These are phyloP conservation scores for Brassica carinata DNA, from an alignment of 345 rosid species.

Conservation along the genomic window DNA sequence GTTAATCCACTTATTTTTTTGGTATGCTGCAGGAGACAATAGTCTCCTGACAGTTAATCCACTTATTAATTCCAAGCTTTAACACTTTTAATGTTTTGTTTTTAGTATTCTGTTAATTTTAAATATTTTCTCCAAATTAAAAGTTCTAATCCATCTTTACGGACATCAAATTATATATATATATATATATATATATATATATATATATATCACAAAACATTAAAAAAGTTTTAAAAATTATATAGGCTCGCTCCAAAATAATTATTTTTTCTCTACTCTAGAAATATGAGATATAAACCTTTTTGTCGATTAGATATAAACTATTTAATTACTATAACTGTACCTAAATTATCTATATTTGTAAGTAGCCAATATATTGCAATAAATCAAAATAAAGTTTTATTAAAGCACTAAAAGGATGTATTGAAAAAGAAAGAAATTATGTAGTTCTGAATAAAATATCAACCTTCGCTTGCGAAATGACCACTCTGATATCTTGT, in stretches of 20 bases:
- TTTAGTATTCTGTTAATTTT: not conserved
- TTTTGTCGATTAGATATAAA: not conserved
- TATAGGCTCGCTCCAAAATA: too few species aligned
- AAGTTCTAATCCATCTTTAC: not conserved
- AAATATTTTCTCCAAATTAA: not conserved
- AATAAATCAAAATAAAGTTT: not conserved
- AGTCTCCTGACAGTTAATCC: conserved; percentile 23
- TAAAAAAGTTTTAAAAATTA: too few species aligned
- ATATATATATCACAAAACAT: too few species aligned
- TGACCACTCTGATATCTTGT: too few species aligned
- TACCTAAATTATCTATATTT: not conserved
- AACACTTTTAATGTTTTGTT: not conserved
- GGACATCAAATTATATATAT: not conserved
- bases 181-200: not conserved
- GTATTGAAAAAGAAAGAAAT: not conserved
- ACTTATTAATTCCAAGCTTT: conserved; percentile 9
- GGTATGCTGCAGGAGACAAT: not conserved
- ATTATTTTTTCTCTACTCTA: not conserved
- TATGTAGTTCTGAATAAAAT: too few species aligned
- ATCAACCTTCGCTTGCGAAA: too few species aligned
- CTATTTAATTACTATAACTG: not conserved
- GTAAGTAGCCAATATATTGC: not conserved
- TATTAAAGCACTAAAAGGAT: not conserved
- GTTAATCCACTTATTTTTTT: conserved; percentile 19
- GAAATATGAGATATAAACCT: not conserved